Base-by-base conservation (phyloP, 139 green algal genomes). In the Edaphochlamys debaryana region DNA sequence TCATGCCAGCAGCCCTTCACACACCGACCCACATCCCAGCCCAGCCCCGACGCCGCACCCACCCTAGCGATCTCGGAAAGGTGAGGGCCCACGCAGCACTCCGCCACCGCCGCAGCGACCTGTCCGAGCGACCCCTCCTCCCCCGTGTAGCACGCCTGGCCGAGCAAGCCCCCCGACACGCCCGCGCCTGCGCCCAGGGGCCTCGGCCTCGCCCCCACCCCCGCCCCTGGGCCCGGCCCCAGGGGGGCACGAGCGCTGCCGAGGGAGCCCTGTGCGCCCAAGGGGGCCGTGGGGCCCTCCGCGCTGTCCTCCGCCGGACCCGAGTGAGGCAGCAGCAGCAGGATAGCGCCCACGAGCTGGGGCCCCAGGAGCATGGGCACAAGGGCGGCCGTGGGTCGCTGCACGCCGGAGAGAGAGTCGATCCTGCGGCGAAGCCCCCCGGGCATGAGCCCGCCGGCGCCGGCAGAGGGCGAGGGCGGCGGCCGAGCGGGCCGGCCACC, bases 11-110 rank as follows among this genome's bases (percentile, higher is more conserved):
- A n/a, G n/a, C n/a, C n/a, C n/a, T n/a, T n/a, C 15, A 20, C 19
- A 25, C 15, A 3, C 52, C 15, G 3, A 27, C 19, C 52, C 13
- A 3, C 15, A 62, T n/a, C n/a, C n/a, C n/a, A n/a, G n/a, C n/a
- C 15, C 17, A 25, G 29, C 27, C 58, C 7, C 67, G 67, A 6
- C 36, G 38, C 36, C 17, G 38, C 38, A 32, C 73, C 34, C 56
- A 81, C 60, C 75, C 41, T 25, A 37, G 42, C 45, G 0, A 81
- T 71, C 13, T 81, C 75, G 2, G 27, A 19, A 0, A 81, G 41
- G 38, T 71, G 60, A 19, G 75, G 75, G 5, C 60, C 75, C 30
- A 81, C 4, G 41, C 60, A 71, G 75, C 75, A 81, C 75, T 81
- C 75, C 1, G 60, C 60, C 41, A 71, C 41, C 19, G 60, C 38